phyloP scores from a whole-genome alignment of 2,329 filamentous ascomycete genomes.

The Alternaria brassicicola region DNA sequence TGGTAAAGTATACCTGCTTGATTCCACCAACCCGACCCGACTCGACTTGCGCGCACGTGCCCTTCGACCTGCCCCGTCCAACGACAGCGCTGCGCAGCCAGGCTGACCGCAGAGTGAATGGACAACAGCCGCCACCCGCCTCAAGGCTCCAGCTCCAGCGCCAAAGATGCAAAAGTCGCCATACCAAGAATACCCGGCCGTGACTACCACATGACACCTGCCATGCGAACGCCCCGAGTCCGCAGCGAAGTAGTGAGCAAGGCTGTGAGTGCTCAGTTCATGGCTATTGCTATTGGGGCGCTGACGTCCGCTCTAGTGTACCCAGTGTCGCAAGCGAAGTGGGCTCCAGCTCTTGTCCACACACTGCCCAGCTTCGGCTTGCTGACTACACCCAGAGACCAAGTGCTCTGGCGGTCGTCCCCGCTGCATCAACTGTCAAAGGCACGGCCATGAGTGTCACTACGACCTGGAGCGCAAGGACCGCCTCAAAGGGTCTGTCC shows the following conservation, averaged over 20 bases:
- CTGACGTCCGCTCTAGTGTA: slow-evolving; percentile 18
- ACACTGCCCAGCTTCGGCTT: not conserved
- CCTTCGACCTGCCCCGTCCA: not conserved
- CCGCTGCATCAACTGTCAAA: slow-evolving; percentile 40
- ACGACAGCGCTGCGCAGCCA: no score
- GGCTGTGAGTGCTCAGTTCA: slow-evolving; percentile 18
- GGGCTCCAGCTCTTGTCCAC: not conserved
- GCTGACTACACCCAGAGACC: slow-evolving; percentile 27
- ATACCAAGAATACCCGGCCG: slow-evolving; percentile 9
- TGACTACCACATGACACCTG: not conserved
- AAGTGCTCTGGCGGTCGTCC: slow-evolving; percentile 46
- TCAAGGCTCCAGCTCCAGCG: not conserved
- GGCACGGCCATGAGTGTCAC: slow-evolving; percentile 31
- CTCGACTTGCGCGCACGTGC: not conserved
- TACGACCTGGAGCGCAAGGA: slow-evolving; percentile 45
- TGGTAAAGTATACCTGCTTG: not conserved
- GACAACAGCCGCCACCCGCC: slow-evolving; percentile 1
- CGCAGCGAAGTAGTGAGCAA: slow-evolving; percentile 19
- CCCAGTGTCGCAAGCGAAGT: slow-evolving; percentile 28
- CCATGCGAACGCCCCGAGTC: slow-evolving; percentile 2
- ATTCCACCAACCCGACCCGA: not conserved
- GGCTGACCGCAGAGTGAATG: not conserved
- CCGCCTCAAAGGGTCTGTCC: slow-evolving; percentile 36
- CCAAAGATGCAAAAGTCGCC: slow-evolving; percentile 11
- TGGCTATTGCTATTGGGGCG: not conserved